Percentiles rank a stretch among this genome's conserved stretches.
phyloP scores from a whole-genome alignment of 139 green algal genomes.

The Closterium sp. region DNA sequence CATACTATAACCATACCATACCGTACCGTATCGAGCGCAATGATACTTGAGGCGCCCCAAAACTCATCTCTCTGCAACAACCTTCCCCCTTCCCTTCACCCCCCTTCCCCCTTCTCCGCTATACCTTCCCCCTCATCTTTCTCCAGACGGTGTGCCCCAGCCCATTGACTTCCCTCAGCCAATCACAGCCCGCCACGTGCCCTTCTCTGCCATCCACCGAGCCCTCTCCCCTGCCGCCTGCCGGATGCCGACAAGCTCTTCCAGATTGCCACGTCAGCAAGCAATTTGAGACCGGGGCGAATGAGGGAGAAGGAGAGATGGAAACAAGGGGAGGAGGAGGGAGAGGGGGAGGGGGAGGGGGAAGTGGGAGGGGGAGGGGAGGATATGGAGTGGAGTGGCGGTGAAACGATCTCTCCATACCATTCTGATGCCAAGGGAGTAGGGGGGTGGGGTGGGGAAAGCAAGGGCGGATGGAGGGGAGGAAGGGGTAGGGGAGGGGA shows the following conservation, averaged over 20 bases:
- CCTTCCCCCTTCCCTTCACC: no score
- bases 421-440: neutral
- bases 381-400: neutral
- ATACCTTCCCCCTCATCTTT: neutral
- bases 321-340: neutral
- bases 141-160: neutral
- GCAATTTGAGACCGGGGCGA: neutral
- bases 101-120: neutral
- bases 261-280: neutral
- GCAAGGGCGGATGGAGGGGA: neutral
- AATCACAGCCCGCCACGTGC: neutral
- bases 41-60: no score
- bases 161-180: neutral
- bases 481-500: neutral
- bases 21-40: no score
- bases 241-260: neutral
- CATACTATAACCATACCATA: no score
- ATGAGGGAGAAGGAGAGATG: neutral
- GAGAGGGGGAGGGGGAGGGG: no score
- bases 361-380: neutral
- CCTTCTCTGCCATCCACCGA: neutral
- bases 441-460: neutral
- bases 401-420: neutral
- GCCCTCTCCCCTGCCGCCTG: neutral
- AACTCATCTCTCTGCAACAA: no score